These are phyloP conservation scores for Isochrysis galbana DNA, from an alignment of 78 protist genomes.

Conservation along the genomic window DNA sequence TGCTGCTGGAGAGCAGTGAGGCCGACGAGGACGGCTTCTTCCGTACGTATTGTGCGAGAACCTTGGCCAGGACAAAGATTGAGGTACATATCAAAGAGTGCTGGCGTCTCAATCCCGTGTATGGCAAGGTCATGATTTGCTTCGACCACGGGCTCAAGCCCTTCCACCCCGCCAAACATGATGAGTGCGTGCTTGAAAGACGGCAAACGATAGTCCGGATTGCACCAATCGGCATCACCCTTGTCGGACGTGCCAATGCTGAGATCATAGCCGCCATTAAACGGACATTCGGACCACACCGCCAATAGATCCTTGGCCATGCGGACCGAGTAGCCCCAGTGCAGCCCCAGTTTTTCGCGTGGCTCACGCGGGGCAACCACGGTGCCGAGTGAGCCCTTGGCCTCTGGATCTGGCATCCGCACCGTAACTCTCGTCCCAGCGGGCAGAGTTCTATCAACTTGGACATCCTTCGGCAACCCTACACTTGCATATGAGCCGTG, in stretches of 20 bases:
- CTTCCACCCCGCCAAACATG: slow-evolving; percentile 67
- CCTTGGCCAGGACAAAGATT: slow-evolving; percentile 61
- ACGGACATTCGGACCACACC: slow-evolving; percentile 22
- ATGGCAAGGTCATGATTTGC: neutral
- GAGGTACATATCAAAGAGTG: slow-evolving; percentile 49
- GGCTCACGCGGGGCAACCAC: slow-evolving; percentile 34
- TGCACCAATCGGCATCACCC: slow-evolving; percentile 11
- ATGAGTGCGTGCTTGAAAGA: slow-evolving; percentile 40
- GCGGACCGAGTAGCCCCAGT: slow-evolving; percentile 42
- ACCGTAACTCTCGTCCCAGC: slow-evolving; percentile 14
- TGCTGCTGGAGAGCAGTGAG: neutral
- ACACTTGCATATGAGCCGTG: neutral
- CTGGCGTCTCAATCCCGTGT: neutral
- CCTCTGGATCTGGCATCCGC: neutral
- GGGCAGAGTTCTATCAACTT: neutral
- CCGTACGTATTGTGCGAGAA: slow-evolving; percentile 64
- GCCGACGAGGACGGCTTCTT: slow-evolving; percentile 52
- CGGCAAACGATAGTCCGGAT: neutral
- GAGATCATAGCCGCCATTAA: slow-evolving; percentile 63
- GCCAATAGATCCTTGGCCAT: neutral
- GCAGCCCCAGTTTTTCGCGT: neutral
- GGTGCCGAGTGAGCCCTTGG: neutral
- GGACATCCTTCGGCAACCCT: neutral
- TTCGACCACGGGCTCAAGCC: slow-evolving; percentile 48
- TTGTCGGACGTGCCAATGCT: slow-evolving; percentile 66